These are phyloP conservation scores for Ceriops zippeliana DNA, from an alignment of 345 rosid species.

Conservation along the genomic window DNA sequence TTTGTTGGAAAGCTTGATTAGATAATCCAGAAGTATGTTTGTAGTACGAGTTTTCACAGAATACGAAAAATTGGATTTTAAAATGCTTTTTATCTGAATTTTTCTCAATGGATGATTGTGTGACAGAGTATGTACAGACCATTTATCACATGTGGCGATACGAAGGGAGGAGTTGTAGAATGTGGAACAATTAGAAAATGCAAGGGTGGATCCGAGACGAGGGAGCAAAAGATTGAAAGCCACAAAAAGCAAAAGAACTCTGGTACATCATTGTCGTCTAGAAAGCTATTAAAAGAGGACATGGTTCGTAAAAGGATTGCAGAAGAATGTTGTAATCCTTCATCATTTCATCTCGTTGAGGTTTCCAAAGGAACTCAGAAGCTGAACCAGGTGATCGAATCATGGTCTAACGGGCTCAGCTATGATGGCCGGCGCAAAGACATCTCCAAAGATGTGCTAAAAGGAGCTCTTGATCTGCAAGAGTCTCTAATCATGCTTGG, in stretches of 20 bases:
- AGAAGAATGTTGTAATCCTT: conserved; percentile 26
- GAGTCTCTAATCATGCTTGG: conserved; percentile 75
- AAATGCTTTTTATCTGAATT: conserved; percentile 18
- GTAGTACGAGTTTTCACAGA: neutral
- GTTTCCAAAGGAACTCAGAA: conserved; percentile 77
- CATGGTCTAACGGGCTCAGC: conserved; percentile 51
- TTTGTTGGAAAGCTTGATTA: conserved; percentile 10
- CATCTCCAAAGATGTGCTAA: conserved; percentile 60
- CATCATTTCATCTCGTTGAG: conserved; percentile 68
- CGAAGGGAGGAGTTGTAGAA: conserved; percentile 79
- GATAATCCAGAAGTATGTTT: neutral
- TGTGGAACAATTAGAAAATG: conserved; percentile 66
- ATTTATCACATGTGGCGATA: conserved; percentile 82
- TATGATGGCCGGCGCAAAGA: conserved; percentile 47
- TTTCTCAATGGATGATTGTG: conserved; percentile 14
- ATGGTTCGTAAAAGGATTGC: conserved; percentile 17
- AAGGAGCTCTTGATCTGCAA: conserved; percentile 86
- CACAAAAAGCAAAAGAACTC: conserved; percentile 25
- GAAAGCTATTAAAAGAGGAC: conserved; percentile 31
- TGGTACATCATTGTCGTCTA: conserved; percentile 11
- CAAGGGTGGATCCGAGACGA: conserved; percentile 36
- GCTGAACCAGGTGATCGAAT: conserved; percentile 59
- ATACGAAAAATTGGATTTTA: neutral
- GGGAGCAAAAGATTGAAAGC: conserved; percentile 36
- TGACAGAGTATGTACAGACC: conserved; percentile 76